Conservation (phyloP, 148 eudicot species). For the Pouteria glomerata region DNA sequence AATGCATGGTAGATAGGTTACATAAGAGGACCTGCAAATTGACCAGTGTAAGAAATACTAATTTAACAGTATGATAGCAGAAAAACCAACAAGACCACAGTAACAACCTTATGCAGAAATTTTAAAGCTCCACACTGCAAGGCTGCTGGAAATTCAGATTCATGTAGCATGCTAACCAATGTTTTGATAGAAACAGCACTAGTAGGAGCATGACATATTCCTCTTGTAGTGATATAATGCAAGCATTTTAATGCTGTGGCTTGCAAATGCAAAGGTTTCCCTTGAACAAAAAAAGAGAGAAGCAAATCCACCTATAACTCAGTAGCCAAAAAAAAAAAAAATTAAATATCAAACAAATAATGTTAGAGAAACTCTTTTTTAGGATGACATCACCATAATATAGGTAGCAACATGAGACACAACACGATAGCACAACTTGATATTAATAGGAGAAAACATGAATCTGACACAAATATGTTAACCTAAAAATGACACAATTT, state of each 20-base stretch:
- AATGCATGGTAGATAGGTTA: slow-evolving; percentile 26
- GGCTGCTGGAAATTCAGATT: slow-evolving; percentile 39
- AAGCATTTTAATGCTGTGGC: slow-evolving; percentile 56
- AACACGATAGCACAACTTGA: too few relatives aligned
- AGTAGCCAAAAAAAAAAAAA: slow-evolving; percentile 13
- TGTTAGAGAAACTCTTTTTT: not conserved
- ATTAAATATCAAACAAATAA: slow-evolving; percentile 1
- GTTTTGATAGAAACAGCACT: slow-evolving; percentile 24
- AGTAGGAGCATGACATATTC: slow-evolving; percentile 35
- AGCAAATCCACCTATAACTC: slow-evolving; percentile 57
- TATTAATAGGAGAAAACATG: too few relatives aligned
- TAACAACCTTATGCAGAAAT: slow-evolving; percentile 51
- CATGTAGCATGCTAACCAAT: slow-evolving; percentile 42
- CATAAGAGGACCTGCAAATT: slow-evolving; percentile 50
- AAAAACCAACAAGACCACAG: slow-evolving; percentile 1
- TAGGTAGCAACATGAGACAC: too few relatives aligned
- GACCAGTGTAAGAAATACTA: slow-evolving; percentile 4
- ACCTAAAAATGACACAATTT: too few relatives aligned
- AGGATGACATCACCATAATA: not conserved
- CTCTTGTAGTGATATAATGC: slow-evolving; percentile 31
- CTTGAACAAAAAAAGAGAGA: slow-evolving; percentile 38
- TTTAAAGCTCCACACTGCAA: slow-evolving; percentile 50
- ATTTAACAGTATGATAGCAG: not conserved
- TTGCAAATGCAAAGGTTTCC: slow-evolving; percentile 41
- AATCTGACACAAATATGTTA: too few relatives aligned